A percentile compares a stretch with the other conserved stretches of the same genome.
Conservation (phyloP, 257 asterid species). For the Solanum etuberosum region DNA sequence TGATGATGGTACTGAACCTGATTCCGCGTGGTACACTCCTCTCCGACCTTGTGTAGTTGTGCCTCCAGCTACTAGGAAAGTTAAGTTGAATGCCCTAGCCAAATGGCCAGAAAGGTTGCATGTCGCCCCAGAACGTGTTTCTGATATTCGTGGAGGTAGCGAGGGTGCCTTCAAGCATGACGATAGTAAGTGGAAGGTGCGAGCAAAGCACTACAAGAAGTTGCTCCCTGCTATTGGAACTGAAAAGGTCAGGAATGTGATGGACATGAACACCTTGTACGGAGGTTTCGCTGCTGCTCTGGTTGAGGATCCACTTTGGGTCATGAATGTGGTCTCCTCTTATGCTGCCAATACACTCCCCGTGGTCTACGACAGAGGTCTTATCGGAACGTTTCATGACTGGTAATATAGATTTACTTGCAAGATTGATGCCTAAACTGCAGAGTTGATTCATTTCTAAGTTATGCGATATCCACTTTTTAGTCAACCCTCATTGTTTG, state of each 20-base stretch:
- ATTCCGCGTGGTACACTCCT: slow-evolving; percentile 97
- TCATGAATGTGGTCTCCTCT: slow-evolving; percentile 85
- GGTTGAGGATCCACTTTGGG: slow-evolving; percentile 72
- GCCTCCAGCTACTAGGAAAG: slow-evolving; percentile 47
- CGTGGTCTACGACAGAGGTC: slow-evolving; percentile 91
- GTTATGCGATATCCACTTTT: background rate
- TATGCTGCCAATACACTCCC: slow-evolving; percentile 72
- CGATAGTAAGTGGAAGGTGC: slow-evolving; percentile 68
- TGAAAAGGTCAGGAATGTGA: slow-evolving; percentile 75
- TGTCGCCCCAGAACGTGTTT: slow-evolving; percentile 64
- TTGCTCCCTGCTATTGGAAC: slow-evolving; percentile 73
- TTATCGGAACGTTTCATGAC: slow-evolving; percentile 86
- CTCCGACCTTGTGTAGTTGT: slow-evolving; percentile 80
- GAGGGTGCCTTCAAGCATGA: slow-evolving; percentile 81
- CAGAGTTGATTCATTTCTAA: background rate
- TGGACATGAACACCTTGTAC: slow-evolving; percentile 91
- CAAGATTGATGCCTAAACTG: background rate
- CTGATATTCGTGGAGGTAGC: slow-evolving; percentile 73
- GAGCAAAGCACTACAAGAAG: slow-evolving; percentile 82
- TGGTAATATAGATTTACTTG: slow-evolving; percentile 36
- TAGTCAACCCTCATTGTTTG: background rate
- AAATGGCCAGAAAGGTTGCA: slow-evolving; percentile 85
- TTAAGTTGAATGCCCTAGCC: slow-evolving; percentile 48
- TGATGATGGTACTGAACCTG: slow-evolving; percentile 93
- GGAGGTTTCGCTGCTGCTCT: slow-evolving; percentile 95